Conservation (phyloP, 108 stramenopile genomes). For the Cyclotella sp. region DNA sequence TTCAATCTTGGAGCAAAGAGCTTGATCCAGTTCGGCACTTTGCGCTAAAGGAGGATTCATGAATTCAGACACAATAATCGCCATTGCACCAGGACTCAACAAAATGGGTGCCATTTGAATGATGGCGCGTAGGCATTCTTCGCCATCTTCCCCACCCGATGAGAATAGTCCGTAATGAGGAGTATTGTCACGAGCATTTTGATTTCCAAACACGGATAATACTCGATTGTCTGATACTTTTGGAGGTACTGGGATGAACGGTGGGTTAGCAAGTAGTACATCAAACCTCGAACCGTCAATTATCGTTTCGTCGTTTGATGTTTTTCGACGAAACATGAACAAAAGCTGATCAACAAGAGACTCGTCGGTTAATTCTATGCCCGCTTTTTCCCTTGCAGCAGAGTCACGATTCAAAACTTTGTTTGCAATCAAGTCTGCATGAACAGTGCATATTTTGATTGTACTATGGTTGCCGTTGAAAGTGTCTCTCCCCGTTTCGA, state of each 20-base stretch:
- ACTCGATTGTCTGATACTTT: constrained; percentile 29
- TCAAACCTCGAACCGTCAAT: constrained; percentile 37
- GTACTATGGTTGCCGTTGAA: neutral
- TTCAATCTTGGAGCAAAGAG: constrained; percentile 21
- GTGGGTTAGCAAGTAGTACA: constrained; percentile 85
- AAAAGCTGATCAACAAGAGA: constrained; percentile 15
- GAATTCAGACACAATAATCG: constrained; percentile 84
- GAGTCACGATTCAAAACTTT: neutral
- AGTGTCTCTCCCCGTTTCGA: neutral
- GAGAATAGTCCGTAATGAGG: constrained; percentile 74
- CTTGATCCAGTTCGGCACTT: neutral
- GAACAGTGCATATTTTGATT: constrained; percentile 23
- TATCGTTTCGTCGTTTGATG: too few relatives aligned
- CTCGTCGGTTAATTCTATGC: neutral
- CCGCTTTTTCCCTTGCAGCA: neutral
- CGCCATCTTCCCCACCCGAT: constrained; percentile 72
- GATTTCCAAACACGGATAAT: constrained; percentile 21
- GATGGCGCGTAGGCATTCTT: constrained; percentile 64
- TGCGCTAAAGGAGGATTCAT: constrained; percentile 56
- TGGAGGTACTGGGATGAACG: constrained; percentile 89
- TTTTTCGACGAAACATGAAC: constrained; percentile 3
- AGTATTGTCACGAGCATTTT: constrained; percentile 18
- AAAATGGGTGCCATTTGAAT: constrained; percentile 52
- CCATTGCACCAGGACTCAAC: constrained; percentile 39
- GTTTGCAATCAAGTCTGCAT: constrained; percentile 45